These are phyloP conservation scores for Syncephalastrum contaminatum DNA, from an alignment of 371 early-diverging fungal genomes.

Conservation along the genomic window DNA sequence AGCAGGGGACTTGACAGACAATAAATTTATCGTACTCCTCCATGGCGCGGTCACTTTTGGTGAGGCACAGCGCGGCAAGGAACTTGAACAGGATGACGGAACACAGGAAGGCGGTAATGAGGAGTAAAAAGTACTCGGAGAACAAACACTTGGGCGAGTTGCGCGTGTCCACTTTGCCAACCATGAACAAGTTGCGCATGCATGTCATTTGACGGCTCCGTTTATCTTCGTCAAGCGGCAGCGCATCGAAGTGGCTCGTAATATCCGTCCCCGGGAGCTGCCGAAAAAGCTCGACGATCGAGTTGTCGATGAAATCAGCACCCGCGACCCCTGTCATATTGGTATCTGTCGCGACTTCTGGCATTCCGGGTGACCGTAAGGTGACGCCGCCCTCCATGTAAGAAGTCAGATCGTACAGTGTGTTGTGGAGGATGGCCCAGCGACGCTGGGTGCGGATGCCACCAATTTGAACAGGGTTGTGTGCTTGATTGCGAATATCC, in stretches of 20 bases:
- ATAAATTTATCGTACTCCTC: conserved; percentile 91
- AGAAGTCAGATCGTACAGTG: conserved; percentile 45
- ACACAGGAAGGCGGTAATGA: conserved; percentile 77
- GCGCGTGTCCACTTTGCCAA: conserved; percentile 88
- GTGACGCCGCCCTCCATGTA: conserved; percentile 48
- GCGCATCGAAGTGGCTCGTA: conserved; percentile 59
- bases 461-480: conserved; percentile 33
- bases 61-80: conserved; percentile 85
- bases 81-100: conserved; percentile 91
- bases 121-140: conserved; percentile 82
- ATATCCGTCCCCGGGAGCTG: conserved; percentile 68
- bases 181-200: conserved; percentile 80
- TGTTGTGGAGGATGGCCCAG: conserved; percentile 47
- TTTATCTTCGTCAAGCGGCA: conserved; percentile 34
- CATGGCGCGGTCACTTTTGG: background rate
- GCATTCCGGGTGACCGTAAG: conserved; percentile 24
- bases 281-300: conserved; percentile 66
- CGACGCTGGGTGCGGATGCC: conserved; percentile 39
- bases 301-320: conserved; percentile 53
- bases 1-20: conserved; percentile 92
- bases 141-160: conserved; percentile 80
- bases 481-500: conserved; percentile 26
- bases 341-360: conserved; percentile 25
- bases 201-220: conserved; percentile 60
- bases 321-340: conserved; percentile 46